Evolutionary conservation across 768 basidiomycete genomes (phyloP), one percentile per base, ranked within the genome.

Genomic region (Xerocomellus amylosporus): DNA sequence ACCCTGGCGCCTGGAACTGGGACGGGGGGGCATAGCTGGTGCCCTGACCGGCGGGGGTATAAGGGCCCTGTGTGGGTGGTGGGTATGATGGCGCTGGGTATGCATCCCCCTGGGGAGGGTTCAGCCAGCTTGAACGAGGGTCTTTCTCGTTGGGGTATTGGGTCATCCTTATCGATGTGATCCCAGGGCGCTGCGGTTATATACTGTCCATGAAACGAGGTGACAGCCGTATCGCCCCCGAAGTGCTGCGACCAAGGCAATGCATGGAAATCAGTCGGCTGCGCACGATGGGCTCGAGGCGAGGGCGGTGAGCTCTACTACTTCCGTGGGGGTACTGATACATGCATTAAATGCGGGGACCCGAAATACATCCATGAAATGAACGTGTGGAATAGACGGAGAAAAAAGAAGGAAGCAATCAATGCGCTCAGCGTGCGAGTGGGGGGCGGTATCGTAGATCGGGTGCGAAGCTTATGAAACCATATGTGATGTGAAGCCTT

Each of bases 111-210:
- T 55, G 47, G 8, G 31, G 30, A 9, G 59, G 59, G 37, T 39
- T 8, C 0, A 61, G 8, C 61, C 61, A 65, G 44, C 50, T 30
- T 6, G 58, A 30, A 22, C 49, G 62, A n/a, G 61, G 34, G 14
- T 54, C 59, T 14, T 72, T 71, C 37, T 69, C 69, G 58, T 49
- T 42, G 36, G 67, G 65, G 49, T 56, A 61, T 39, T 58, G 62
- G 39, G 46, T 40, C 70, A 70, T 62, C 36, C 0, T 4, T 39
- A 31, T 61, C 39, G 20, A 46, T 36, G 55, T 19, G 51, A 43
- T 20, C 7, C 4, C 37, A 38, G 15, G 24, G 14, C 13, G 15
- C 49, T 39, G 34, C 42, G 42, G n/a, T n/a, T 42, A 42, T 58
- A 51, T 58, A 33, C 36, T 37, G 17, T 13, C 33, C 9, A 10